A percentile compares a stretch with the other conserved stretches of the same genome.
Evolutionary conservation across 208 protist species (phyloP).

Genomic region (Leishmania braziliensis): DNA sequence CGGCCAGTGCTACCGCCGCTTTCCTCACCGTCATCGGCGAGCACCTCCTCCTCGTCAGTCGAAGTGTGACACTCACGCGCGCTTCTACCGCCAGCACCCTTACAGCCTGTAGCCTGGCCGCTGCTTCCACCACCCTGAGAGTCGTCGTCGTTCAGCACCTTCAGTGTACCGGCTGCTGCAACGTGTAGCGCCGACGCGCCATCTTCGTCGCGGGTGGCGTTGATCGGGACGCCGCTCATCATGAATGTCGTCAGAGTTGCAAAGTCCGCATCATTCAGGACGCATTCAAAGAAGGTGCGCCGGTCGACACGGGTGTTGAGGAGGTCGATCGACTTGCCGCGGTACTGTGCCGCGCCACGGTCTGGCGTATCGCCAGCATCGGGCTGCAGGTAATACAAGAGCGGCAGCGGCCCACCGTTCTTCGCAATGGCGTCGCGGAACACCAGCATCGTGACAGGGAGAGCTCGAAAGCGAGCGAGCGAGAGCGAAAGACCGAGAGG

Average conservation of each 20-base stretch:
- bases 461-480: not conserved
- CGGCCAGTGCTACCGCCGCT: not conserved
- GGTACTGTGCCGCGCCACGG: not conserved
- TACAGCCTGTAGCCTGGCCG: not conserved
- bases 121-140: not conserved
- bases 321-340: constrained; percentile 14
- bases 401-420: constrained; percentile 49
- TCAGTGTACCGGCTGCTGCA: constrained; percentile 40
- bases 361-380: constrained; percentile 9
- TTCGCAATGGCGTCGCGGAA: constrained; percentile 39
- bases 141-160: not conserved
- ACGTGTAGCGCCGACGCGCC: constrained; percentile 70
- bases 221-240: constrained; percentile 53
- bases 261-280: constrained; percentile 47
- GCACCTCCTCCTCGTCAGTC: not conserved
- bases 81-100: not conserved
- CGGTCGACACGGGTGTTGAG: constrained; percentile 37
- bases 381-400: constrained; percentile 54
- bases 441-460: constrained; percentile 40
- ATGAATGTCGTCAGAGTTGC: constrained; percentile 51
- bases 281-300: constrained; percentile 52
- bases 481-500: not conserved
- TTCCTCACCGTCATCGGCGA: not conserved
- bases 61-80: not conserved
- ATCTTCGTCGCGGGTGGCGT: constrained; percentile 41